Evolutionary conservation across 139 green algal species (phyloP), one percentile per base, ranked within the genome.

Genomic region (Coccomyxa sp.): DNA sequence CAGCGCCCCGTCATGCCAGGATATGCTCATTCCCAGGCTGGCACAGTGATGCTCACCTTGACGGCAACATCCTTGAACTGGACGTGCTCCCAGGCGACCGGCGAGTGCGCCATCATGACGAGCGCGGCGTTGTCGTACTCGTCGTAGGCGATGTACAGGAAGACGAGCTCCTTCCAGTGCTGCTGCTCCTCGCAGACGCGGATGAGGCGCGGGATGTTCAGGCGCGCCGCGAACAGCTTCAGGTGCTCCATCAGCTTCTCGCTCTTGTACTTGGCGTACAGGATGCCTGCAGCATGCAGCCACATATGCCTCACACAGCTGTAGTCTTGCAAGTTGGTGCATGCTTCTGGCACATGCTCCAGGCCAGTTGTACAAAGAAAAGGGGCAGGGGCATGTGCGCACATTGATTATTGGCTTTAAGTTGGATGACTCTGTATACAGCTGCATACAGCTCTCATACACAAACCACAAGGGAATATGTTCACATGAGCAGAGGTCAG

Each of bases 171-270:
- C 85, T 92, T 91, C 96, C 96, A 99, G 83, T 98, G 93, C 77
- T 94, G 87, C 78, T 97, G 88, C 84, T 98, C 92, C 83, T 99
- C 95, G 86, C 93, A 98, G 50, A 97, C 83, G 38, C 87, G 86
- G 85, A 99, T 99, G 80, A 99, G 93, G 73, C 94, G 93, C 14
- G 96, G 96, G 82, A 99, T 98, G 92, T 99, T 99, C 88, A 99
- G 83, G 39, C 94, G 90, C 44, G 93, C 93, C 80, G 86, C 88
- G 86, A 99, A 99, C 3, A 99, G 94, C 89, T 99, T 99, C 34
- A 99, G 90, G 89, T 99, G 96, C 91, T 99, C 96, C 95, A 99
- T 98, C 58, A 99, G 89, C 88, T 96, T 96, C 76, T 95, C 91
- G 8, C 87, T 87, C 74, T 83, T 84, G 81, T 81, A 97, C 79